These are phyloP conservation scores for Jatropha podagrica DNA, from an alignment of 441 rosid species.

Conservation along the genomic window DNA sequence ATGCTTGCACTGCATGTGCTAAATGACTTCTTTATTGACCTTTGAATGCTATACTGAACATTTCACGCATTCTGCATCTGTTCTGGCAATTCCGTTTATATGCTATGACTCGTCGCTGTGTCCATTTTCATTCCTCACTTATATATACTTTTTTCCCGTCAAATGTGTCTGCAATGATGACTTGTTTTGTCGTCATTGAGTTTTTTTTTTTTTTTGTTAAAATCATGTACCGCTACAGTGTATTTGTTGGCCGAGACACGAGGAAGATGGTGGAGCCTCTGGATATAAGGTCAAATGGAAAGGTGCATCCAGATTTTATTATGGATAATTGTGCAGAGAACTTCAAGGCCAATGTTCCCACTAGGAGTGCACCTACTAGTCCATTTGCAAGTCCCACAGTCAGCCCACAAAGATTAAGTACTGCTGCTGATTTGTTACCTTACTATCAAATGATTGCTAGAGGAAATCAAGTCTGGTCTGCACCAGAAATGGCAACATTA, in stretches of 20 bases:
- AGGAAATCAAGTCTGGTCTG: slow-evolving; percentile 76
- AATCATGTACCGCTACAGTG: slow-evolving; percentile 23
- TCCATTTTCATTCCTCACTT: neutral
- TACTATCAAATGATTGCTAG: slow-evolving; percentile 40
- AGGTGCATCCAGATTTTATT: slow-evolving; percentile 29
- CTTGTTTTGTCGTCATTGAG: neutral
- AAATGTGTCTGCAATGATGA: neutral
- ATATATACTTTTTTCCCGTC: neutral
- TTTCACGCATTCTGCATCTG: neutral
- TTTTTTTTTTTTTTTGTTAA: slow-evolving; percentile 6
- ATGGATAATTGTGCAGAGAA: slow-evolving; percentile 35
- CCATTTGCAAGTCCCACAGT: slow-evolving; percentile 58
- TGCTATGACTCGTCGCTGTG: no score
- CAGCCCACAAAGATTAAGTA: slow-evolving; percentile 52
- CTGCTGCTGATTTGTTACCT: slow-evolving; percentile 42
- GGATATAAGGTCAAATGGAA: slow-evolving; percentile 27
- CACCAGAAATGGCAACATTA: slow-evolving; percentile 65
- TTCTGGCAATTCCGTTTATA: neutral
- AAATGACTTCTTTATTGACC: neutral
- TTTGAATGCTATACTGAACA: neutral
- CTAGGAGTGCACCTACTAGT: slow-evolving; percentile 67
- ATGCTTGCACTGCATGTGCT: no score
- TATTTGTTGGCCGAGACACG: slow-evolving; percentile 28
- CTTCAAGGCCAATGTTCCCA: slow-evolving; percentile 46
- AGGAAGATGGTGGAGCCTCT: slow-evolving; percentile 44